Base-by-base conservation (phyloP, 441 rosid genomes). In the Kokia cookei region DNA sequence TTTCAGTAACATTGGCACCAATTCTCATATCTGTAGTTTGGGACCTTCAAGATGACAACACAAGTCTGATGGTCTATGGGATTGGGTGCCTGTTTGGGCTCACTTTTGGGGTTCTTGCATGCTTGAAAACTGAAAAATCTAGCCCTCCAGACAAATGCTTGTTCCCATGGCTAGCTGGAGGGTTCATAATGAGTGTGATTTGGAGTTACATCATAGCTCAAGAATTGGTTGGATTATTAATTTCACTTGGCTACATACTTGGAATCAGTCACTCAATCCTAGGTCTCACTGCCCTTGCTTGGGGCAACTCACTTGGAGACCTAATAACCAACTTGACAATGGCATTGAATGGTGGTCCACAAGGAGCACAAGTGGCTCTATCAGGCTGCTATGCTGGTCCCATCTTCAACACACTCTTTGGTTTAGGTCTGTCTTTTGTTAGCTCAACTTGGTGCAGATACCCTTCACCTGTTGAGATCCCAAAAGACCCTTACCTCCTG, bases 321-420 rank as follows among this genome's bases (percentile, higher is more conserved):
- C 73, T 94, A 47, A 85, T 92, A 32, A 85, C 98, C 53, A 88
- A 92, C 53, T 72, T 84, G 65, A 87, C 94, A 8, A 78, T 92
- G 84, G 91, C 96, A 1, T 19, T 84, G 64, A 84, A 87, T 32
- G 92, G 94, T 62, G 90, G 94, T 3, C 70, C 75, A 2, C 80
- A 83, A 65, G 96, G 98, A 22, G 93, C 89, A 0, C 97, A 94
- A 27, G 77, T 90, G 61, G 96, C 98, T 4, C 76, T 94, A 45
- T 88, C 98, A 0, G 97, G 97, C 3, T 92, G 96, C 67, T 92
- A 92, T 65, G 98, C 98, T 0, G 94, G 98, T 50, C 97, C 96
- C 0, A 79, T 94, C 57, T 94, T 94, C 80, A 94, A 92, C 83
- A 82, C 84, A 9, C 84, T 94, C 0, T 86, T 88, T 58, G 97